Evolutionary conservation across 768 basidiomycete genomes (phyloP).

Genomic region (Holtermanniella nyarrowii): DNA sequence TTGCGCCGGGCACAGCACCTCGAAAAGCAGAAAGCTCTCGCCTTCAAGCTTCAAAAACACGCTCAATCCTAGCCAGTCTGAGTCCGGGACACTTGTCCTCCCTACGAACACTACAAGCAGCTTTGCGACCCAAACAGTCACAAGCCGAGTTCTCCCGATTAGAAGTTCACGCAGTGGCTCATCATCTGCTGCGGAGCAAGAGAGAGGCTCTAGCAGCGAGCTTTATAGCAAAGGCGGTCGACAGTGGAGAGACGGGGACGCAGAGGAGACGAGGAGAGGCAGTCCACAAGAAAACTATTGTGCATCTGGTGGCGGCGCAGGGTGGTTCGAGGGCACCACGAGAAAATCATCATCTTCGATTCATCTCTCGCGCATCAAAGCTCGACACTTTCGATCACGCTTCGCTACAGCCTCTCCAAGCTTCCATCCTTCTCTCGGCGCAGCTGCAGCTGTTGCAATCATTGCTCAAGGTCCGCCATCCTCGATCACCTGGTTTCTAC

Average conservation of each 20-base stretch:
- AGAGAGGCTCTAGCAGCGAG: conserved; percentile 1
- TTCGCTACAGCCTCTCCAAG: background rate
- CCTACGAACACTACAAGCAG: background rate
- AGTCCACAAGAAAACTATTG: conserved; percentile 1
- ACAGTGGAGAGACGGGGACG: background rate
- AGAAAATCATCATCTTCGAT: background rate
- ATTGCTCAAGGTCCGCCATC: conserved; percentile 17
- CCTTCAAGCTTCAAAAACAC: background rate
- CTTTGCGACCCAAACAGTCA: background rate
- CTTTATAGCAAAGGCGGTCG: background rate
- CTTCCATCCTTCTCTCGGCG: background rate
- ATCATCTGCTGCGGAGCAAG: conserved; percentile 4
- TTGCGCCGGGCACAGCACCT: too few species aligned
- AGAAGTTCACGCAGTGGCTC: conserved; percentile 5
- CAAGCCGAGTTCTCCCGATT: conserved; percentile 1
- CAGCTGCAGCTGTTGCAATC: conserved; percentile 5
- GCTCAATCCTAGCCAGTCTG: background rate
- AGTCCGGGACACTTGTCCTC: background rate
- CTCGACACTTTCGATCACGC: conserved; percentile 1
- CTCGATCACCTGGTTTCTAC: conserved; percentile 23
- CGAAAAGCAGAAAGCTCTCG: too few species aligned
- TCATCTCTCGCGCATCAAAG: conserved; percentile 1
- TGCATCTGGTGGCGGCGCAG: background rate
- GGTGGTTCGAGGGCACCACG: conserved; percentile 2
- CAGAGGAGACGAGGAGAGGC: background rate